phyloP scores from a whole-genome alignment of 257 asterid species.

The Fraxinus excelsior region DNA sequence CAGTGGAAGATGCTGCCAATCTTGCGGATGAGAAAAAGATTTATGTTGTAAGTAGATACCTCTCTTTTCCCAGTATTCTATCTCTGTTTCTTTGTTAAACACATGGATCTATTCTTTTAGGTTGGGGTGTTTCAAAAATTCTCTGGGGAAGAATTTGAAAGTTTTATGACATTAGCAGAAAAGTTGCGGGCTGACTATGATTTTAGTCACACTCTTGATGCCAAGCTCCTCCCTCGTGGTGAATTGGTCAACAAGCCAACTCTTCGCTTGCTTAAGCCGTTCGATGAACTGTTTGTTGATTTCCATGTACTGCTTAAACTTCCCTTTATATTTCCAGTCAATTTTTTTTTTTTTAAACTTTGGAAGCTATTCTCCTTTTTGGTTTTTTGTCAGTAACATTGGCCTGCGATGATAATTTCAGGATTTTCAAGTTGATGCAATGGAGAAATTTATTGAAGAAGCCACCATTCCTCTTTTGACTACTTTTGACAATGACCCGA shows the following conservation, averaged over 20 bases:
- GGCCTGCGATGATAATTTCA: slow-evolving; percentile 19
- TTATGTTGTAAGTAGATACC: slow-evolving; percentile 49
- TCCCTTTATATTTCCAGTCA: neutral
- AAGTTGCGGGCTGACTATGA: slow-evolving; percentile 74
- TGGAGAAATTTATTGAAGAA: slow-evolving; percentile 39
- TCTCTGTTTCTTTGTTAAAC: neutral
- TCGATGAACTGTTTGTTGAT: slow-evolving; percentile 73
- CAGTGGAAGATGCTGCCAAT: slow-evolving; percentile 54
- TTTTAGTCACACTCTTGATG: slow-evolving; percentile 72
- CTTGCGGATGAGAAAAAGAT: slow-evolving; percentile 56
- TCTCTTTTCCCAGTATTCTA: neutral
- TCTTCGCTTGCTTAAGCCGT: slow-evolving; percentile 78
- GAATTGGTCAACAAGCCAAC: slow-evolving; percentile 68
- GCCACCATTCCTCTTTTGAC: slow-evolving; percentile 40
- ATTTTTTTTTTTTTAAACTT: neutral
- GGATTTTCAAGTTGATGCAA: slow-evolving; percentile 42
- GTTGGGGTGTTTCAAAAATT: slow-evolving; percentile 78
- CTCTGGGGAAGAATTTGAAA: slow-evolving; percentile 66
- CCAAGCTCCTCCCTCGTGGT: slow-evolving; percentile 70
- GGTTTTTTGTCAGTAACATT: slow-evolving; percentile 8
- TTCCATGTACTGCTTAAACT: slow-evolving; percentile 45
- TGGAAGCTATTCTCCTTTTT: neutral
- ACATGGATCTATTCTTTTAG: slow-evolving; percentile 30
- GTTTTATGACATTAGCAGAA: slow-evolving; percentile 61
- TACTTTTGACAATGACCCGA: slow-evolving; percentile 34